Percentiles rank a stretch among this genome's conserved stretches.
phyloP scores from a whole-genome alignment of 352 stramenopile species.

The Thalassiosira ordinaria region DNA sequence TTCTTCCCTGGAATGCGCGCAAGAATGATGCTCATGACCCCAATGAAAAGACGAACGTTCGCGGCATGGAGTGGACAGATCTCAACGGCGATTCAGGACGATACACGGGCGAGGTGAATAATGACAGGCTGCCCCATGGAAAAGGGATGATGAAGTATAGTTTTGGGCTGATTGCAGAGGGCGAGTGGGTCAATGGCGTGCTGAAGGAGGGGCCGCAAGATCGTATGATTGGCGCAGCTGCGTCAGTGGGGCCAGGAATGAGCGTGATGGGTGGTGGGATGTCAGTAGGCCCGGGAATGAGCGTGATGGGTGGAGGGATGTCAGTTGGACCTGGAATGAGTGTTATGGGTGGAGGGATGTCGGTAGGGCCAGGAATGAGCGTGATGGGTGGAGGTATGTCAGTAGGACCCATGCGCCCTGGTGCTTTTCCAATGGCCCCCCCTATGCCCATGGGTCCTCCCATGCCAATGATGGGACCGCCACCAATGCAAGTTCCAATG shows the following conservation, averaged over 20 bases:
- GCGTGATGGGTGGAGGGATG: conserved; percentile 2
- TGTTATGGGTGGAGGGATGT: too few relatives aligned
- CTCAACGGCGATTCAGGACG: conserved; percentile 55
- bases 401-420: conserved; percentile 6
- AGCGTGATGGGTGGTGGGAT: conserved; percentile 16
- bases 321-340: conserved; percentile 30
- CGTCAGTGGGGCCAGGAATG: conserved; percentile 18
- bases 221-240: conserved; percentile 52
- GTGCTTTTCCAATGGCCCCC: not conserved
- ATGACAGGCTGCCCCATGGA: conserved; percentile 52
- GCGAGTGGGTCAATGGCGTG: conserved; percentile 58
- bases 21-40: conserved; percentile 45
- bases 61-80: conserved; percentile 64
- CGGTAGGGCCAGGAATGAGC: not conserved
- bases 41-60: conserved; percentile 50
- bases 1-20: conserved; percentile 56
- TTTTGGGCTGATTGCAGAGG: conserved; percentile 55
- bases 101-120: conserved; percentile 60
- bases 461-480: conserved; percentile 31
- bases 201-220: conserved; percentile 60
- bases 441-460: conserved; percentile 4
- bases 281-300: conserved; percentile 20
- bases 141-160: conserved; percentile 60
- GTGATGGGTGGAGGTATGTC: conserved; percentile 15
- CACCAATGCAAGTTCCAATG: conserved; percentile 32